Percentiles rank a stretch among this genome's conserved stretches.
phyloP scores from a whole-genome alignment of 768 basidiomycete species.

The Hericium alpestre region DNA sequence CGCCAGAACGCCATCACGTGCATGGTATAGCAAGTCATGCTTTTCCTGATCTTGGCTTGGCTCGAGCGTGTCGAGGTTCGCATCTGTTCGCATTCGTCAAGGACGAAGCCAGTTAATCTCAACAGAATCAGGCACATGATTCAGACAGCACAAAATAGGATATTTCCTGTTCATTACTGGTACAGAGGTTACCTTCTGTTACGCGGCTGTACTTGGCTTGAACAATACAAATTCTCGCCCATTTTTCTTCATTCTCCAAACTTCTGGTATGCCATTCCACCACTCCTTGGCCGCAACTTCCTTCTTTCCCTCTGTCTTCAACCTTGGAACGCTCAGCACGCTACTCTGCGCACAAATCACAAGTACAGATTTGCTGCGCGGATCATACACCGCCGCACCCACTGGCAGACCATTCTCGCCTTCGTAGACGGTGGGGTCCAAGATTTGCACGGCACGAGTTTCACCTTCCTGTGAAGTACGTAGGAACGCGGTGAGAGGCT shows the following conservation, averaged over 20 bases:
- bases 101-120: no score
- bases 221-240: neutral
- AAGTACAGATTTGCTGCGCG: conserved; percentile 22
- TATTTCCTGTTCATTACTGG: neutral
- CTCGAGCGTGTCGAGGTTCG: no score
- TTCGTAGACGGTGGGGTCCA: neutral
- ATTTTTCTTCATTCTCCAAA: neutral
- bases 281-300: conserved; percentile 50
- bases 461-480: conserved; percentile 2
- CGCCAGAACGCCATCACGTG: neutral
- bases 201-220: neutral
- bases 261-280: conserved; percentile 52
- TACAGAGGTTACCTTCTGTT: neutral
- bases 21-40: neutral
- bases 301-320: conserved; percentile 53
- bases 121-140: no score
- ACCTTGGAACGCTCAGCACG: conserved; percentile 37
- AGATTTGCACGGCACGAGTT: neutral
- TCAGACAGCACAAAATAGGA: neutral
- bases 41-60: neutral
- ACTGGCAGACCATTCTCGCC: neutral
- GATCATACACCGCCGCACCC: neutral
- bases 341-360: conserved; percentile 45
- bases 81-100: no score
- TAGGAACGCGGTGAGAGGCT: conserved; percentile 19